Evolutionary conservation across 2,329 filamentous ascomycete species (phyloP).

Genomic region (Neoscytalidium dimidiatum): DNA sequence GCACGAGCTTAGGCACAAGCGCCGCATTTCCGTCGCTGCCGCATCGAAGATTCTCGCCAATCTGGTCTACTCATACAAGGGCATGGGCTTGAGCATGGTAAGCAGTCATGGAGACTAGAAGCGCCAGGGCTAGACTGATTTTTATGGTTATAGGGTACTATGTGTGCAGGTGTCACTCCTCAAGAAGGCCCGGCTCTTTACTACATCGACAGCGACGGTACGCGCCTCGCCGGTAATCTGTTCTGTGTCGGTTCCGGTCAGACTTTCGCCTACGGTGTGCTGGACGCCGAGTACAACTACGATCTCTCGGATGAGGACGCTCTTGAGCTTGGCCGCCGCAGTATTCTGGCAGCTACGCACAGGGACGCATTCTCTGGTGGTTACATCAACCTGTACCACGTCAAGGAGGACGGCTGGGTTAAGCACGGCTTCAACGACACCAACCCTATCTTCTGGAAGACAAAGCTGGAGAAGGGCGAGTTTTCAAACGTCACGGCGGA

Average conservation of each 20-base stretch:
- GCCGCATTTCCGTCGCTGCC: conserved; percentile 94
- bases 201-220: conserved; percentile 98
- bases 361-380: conserved; percentile 98
- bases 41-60: conserved; percentile 99
- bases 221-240: conserved; percentile 85
- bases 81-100: conserved; percentile 93
- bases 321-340: conserved; percentile 84
- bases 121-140: neutral
- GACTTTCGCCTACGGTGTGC: conserved; percentile 97
- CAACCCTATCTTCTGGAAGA: conserved; percentile 99
- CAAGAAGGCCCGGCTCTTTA: conserved; percentile 96
- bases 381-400: conserved; percentile 98
- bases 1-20: conserved; percentile 98
- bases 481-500: conserved; percentile 91
- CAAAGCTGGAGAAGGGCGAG: conserved; percentile 97
- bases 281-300: conserved; percentile 93
- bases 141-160: conserved; percentile 66
- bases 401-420: conserved; percentile 98
- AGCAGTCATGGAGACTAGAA: neutral
- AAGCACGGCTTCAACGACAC: conserved; percentile 98
- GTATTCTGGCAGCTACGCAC: conserved; percentile 94
- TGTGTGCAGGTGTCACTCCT: conserved; percentile 95
- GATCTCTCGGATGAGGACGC: conserved; percentile 86
- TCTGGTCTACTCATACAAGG: conserved; percentile 97
- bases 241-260: conserved; percentile 98